A percentile compares a stretch with the other conserved stretches of the same genome.
phyloP scores from a whole-genome alignment of 139 green algal genomes.

The Ostreobium quekettii region DNA sequence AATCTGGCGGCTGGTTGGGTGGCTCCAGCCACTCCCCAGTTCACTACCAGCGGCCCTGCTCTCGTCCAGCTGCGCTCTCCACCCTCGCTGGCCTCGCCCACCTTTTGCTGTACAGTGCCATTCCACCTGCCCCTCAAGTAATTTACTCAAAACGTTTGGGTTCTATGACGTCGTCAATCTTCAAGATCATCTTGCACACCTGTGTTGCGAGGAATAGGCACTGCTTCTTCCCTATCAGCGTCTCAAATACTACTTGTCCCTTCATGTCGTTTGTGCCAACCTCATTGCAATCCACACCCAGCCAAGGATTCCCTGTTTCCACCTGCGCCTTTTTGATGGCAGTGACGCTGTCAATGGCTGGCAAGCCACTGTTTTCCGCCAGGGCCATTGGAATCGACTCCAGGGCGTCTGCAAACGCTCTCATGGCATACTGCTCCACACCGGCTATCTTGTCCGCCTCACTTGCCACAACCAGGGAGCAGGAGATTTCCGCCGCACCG shows the following conservation, averaged over 20 bases:
- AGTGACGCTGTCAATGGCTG: constrained; percentile 86
- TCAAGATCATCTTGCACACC: constrained; percentile 99
- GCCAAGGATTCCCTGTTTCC: constrained; percentile 75
- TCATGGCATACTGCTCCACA: constrained; percentile 95
- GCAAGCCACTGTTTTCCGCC: constrained; percentile 91
- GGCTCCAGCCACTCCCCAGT: no score
- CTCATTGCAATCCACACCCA: constrained; percentile 97
- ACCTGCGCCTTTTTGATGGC: constrained; percentile 73
- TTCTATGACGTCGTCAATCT: constrained; percentile 98
- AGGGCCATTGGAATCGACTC: constrained; percentile 85
- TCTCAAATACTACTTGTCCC: constrained; percentile 98
- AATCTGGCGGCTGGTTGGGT: no score
- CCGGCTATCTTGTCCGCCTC: constrained; percentile 71
- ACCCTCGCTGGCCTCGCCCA: no score
- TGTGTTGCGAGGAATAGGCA: constrained; percentile 97
- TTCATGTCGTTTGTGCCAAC: constrained; percentile 96
- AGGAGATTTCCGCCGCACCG: constrained; percentile 87
- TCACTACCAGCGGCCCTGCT: no score
- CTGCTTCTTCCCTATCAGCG: constrained; percentile 95
- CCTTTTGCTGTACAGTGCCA: no score
- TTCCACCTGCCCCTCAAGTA: no score
- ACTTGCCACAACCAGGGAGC: constrained; percentile 79
- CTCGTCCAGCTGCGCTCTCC: no score
- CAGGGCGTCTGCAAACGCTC: constrained; percentile 89
- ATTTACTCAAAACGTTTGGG: no score